Evolutionary conservation across 2,329 filamentous ascomycete genomes (phyloP).

Genomic region (Neurospora sp.): DNA sequence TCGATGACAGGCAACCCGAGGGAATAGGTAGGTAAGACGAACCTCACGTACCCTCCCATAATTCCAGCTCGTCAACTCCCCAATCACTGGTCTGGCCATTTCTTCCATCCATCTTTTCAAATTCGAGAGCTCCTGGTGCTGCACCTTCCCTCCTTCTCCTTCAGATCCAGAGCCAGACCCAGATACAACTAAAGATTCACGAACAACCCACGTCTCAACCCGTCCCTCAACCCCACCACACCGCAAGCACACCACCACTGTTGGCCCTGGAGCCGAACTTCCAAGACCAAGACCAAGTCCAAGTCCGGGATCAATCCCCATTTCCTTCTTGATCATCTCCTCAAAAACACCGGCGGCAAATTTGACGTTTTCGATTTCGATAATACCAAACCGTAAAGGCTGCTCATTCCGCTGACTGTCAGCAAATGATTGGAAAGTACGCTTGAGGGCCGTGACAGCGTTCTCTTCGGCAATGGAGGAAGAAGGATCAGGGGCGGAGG

Average conservation of each 20-base stretch:
- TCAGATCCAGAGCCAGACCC: too few species aligned
- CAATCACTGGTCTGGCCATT: constrained; percentile 21
- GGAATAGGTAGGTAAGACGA: neutral
- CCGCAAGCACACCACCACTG: neutral
- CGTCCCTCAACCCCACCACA: neutral
- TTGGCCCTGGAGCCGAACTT: neutral
- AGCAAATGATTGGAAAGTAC: neutral
- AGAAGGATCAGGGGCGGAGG: neutral
- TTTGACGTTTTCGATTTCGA: neutral
- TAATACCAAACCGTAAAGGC: neutral
- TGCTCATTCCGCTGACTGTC: neutral
- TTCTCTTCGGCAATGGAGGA: neutral
- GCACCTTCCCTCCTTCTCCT: too few species aligned
- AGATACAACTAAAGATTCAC: too few species aligned
- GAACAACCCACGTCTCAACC: neutral
- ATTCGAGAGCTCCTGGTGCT: too few species aligned
- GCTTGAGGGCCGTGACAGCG: neutral
- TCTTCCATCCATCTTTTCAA: constrained; percentile 12
- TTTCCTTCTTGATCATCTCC: neutral
- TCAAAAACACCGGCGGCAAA: neutral
- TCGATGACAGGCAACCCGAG: too few species aligned
- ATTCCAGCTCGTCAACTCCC: constrained; percentile 24
- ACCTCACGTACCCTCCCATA: constrained; percentile 26
- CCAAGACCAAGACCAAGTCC: neutral
- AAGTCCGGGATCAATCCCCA: neutral